Base-by-base conservation (phyloP, 2,329 filamentous ascomycete genomes). In the Elsinoe ampelina region DNA sequence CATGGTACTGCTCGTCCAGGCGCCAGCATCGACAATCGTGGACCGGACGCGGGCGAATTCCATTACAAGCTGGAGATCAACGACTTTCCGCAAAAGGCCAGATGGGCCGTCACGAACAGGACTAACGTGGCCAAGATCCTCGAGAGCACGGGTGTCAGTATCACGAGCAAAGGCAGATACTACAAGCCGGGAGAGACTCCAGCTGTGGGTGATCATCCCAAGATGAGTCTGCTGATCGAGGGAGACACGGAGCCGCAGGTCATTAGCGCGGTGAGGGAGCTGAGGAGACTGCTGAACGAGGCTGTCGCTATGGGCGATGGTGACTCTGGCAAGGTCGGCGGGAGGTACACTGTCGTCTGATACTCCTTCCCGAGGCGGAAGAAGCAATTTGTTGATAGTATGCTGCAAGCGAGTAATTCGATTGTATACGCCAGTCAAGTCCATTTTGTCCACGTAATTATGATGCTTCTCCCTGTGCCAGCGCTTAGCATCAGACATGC, bases 111-210 rank as follows among this genome's bases (percentile, higher is more conserved):
- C 74, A 98, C 93, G 38, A 98, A 98, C 71, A 84, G 93, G 62
- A 97, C 93, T 35, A 98, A 98, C 67, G 93, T 98, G 58, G 91
- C 92, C 64, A 98, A 97, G 78, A 96, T 98, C 64, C 80, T 98
- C 62, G 93, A 98, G 67, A 82, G 88, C 8, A 96, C 92, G 0
- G 92, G 90, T 39, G 95, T 91, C 1, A 95, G 89, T 5, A 98
- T 98, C 70, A 98, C 93, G 0, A 96, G 90, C 43, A 98, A 98
- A 76, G 93, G 93, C 63, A 93, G 80, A 60, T 97, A 89, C 71
- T 97, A 97, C 66, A 72, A 85, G 1, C 67, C 83, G 1, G 91
- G 90, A 62, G 95, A 95, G 69, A 85, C 89, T 62, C 89, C 89
- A 1, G 82, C 79, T 6, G 71, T 85, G 0, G 84, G 82, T 35